These are phyloP conservation scores for Pisolithus tinctorius DNA, from an alignment of 768 basidiomycete species.

Conservation along the genomic window DNA sequence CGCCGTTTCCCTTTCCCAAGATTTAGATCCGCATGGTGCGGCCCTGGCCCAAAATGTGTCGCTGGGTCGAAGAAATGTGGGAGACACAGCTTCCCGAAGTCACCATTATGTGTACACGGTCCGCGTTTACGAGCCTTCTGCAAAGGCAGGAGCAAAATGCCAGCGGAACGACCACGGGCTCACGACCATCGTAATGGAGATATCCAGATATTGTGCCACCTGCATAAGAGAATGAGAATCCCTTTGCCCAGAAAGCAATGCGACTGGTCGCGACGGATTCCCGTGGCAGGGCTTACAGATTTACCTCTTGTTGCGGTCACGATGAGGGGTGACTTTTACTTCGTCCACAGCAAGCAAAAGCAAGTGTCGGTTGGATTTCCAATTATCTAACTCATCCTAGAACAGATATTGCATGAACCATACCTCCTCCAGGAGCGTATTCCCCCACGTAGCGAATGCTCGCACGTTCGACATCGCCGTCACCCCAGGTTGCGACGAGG, in stretches of 20 bases:
- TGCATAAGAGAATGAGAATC: slow-evolving; percentile 17
- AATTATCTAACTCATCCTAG: slow-evolving; percentile 8
- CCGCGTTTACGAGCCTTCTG: not conserved
- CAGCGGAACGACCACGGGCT: not conserved
- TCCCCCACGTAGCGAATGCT: slow-evolving; percentile 41
- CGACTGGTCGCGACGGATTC: slow-evolving; percentile 27
- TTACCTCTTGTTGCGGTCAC: slow-evolving; percentile 38
- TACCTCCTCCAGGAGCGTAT: slow-evolving; percentile 26
- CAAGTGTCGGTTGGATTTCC: slow-evolving; percentile 9
- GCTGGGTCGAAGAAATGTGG: not conserved
- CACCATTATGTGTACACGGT: not conserved
- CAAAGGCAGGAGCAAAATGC: not conserved
- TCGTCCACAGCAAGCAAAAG: slow-evolving; percentile 31
- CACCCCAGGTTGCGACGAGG: slow-evolving; percentile 38
- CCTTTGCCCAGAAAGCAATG: slow-evolving; percentile 26
- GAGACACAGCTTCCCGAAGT: not conserved
- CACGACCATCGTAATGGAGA: slow-evolving; percentile 12
- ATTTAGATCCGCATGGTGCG: no score
- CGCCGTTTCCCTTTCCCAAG: no score
- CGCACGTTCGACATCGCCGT: slow-evolving; percentile 35
- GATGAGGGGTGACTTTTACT: slow-evolving; percentile 41
- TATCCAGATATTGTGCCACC: slow-evolving; percentile 5
- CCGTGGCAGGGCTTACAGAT: slow-evolving; percentile 18
- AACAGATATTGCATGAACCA: slow-evolving; percentile 29
- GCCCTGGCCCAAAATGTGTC: not conserved